Evolutionary conservation across 179 eudicot genomes (phyloP).

Genomic region (Spergularia azorica): DNA sequence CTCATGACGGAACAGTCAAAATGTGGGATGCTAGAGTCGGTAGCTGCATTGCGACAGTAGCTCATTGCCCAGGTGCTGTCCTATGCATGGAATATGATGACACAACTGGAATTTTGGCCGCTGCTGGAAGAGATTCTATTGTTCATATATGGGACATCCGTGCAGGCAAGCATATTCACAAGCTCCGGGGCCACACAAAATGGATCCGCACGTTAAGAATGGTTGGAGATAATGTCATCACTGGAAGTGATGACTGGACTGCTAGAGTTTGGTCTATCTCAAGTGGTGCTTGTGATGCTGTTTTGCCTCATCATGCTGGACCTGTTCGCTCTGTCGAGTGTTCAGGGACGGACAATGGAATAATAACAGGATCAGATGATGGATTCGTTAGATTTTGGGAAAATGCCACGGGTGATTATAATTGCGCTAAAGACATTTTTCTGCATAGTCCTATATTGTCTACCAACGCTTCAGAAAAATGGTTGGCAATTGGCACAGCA

Average conservation of each 20-base stretch:
- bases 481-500: slow-evolving; percentile 87
- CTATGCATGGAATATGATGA: slow-evolving; percentile 86
- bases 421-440: slow-evolving; percentile 66
- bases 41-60: slow-evolving; percentile 82
- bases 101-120: slow-evolving; percentile 74
- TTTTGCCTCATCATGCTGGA: slow-evolving; percentile 77
- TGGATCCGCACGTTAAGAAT: slow-evolving; percentile 81
- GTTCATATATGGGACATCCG: slow-evolving; percentile 87
- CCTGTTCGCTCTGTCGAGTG: slow-evolving; percentile 66
- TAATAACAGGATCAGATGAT: slow-evolving; percentile 82
- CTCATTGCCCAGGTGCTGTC: slow-evolving; percentile 70
- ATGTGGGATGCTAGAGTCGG: slow-evolving; percentile 98
- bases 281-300: slow-evolving; percentile 79
- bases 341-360: slow-evolving; percentile 61
- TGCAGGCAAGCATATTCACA: slow-evolving; percentile 77
- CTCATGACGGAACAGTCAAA: slow-evolving; percentile 86
- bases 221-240: slow-evolving; percentile 75
- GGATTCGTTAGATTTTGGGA: slow-evolving; percentile 88
- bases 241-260: slow-evolving; percentile 97
- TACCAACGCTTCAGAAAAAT: slow-evolving; percentile 63
- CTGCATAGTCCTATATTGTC: slow-evolving; percentile 62
- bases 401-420: slow-evolving; percentile 49
- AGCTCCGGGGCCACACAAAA: slow-evolving; percentile 72
- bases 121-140: slow-evolving; percentile 78
- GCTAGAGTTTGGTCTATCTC: slow-evolving; percentile 92